Percentiles rank a stretch among this genome's conserved stretches.
These are phyloP conservation scores for Aspergillus persii DNA, from an alignment of 2,329 filamentous ascomycete species.

Conservation along the genomic window DNA sequence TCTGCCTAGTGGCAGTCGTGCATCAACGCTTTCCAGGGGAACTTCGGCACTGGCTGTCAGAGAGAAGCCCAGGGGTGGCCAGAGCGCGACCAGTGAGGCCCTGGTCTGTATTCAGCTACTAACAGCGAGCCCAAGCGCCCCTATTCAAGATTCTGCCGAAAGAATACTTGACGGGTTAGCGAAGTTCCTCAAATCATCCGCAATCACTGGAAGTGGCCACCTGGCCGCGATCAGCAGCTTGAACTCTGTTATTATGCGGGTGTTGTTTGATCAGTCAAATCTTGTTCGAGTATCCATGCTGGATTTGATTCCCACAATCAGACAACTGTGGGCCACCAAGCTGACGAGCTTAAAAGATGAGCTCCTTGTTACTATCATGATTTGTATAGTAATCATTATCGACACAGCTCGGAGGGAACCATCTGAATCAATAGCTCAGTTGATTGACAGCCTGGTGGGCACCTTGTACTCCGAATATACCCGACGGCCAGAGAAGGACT, in stretches of 20 bases:
- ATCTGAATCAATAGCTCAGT: conserved; percentile 40
- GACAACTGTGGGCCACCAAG: conserved; percentile 74
- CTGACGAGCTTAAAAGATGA: conserved; percentile 68
- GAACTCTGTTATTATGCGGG: conserved; percentile 66
- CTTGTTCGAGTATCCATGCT: conserved; percentile 61
- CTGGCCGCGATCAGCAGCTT: conserved; percentile 72
- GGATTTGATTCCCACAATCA: conserved; percentile 68
- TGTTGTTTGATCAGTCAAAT: conserved; percentile 65
- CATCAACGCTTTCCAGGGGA: conserved; percentile 31
- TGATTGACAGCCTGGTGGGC: conserved; percentile 65
- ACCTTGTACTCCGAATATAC: conserved; percentile 76
- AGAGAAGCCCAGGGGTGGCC: conserved; percentile 28
- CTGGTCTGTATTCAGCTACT: conserved; percentile 66
- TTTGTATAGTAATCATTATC: conserved; percentile 61
- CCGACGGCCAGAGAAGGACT: conserved; percentile 65
- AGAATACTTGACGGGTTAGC: conserved; percentile 57
- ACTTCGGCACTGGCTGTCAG: conserved; percentile 25
- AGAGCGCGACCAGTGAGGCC: conserved; percentile 51
- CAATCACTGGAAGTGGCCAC: conserved; percentile 63
- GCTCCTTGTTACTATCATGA: conserved; percentile 69
- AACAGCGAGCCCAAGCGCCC: conserved; percentile 65
- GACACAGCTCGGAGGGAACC: conserved; percentile 38
- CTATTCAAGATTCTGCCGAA: conserved; percentile 57
- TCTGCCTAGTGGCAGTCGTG: conserved; percentile 23
- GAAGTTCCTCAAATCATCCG: conserved; percentile 60